A percentile compares a stretch with the other conserved stretches of the same genome.
Conservation (phyloP, 441 rosid genomes). For the Eruca vesicaria region DNA sequence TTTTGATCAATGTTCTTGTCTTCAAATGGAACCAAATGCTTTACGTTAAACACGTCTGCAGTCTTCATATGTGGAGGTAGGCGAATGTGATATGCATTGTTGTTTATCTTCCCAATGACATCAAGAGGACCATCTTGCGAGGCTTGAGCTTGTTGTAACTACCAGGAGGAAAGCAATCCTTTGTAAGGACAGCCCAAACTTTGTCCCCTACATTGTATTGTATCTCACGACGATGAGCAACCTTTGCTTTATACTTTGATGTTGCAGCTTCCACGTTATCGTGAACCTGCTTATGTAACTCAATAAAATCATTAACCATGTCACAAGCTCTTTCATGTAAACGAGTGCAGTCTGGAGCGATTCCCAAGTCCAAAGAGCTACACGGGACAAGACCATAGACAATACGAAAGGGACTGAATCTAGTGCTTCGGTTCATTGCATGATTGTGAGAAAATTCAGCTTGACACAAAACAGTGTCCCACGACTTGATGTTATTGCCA, state of each 20-base stretch:
- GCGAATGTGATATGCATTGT: neutral
- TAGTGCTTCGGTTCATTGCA: neutral
- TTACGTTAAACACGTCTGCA: neutral
- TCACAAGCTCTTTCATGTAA: no score
- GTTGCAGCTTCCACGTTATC: neutral
- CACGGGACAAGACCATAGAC: neutral
- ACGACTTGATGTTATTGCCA: neutral
- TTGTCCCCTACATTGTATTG: neutral
- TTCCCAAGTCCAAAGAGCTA: no score
- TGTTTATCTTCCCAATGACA: neutral
- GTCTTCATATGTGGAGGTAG: neutral
- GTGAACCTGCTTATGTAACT: neutral
- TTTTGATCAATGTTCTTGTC: no score
- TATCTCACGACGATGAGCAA: neutral
- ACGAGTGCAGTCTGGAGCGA: no score
- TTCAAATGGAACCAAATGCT: neutral
- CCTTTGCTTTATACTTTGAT: neutral
- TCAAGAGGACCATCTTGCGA: neutral
- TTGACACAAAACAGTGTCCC: neutral
- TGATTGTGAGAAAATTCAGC: neutral
- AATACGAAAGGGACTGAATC: neutral
- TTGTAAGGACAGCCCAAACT: neutral
- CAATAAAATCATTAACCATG: no score
- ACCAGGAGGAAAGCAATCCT: neutral
- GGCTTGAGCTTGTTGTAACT: neutral